Evolutionary conservation across 148 eudicot genomes (phyloP), one percentile per base, ranked within the genome.

Genomic region (Rhododendron griersonianum): DNA sequence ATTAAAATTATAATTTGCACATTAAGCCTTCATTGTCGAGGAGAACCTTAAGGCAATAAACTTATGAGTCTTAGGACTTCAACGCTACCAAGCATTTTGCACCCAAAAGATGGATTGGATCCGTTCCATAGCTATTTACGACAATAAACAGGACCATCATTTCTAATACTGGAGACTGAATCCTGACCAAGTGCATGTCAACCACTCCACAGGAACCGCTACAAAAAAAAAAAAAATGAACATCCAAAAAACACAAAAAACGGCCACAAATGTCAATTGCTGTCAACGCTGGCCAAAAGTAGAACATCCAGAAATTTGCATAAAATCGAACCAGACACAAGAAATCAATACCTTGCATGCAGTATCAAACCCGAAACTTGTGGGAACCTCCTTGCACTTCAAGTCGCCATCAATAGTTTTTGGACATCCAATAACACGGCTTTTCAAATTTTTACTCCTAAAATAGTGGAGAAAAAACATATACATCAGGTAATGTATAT

Each of bases 331-430:
- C 13, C 51, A 48, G 13, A 48, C 51, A 48, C 51, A 48, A 48
- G 11, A 48, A 48, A 48, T 48, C 51, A 48, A 8, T 48, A 48
- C 99, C 99, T 95, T 97, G 94, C 99, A 97, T 82, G 99, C 99
- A 85, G 99, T 97, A 90, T 97, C 99, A 93, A 97, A 97, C 47
- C 99, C 99, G 88, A 97, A 97, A 89, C 99, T 97, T 65, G 89
- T 81, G 10, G 99, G 99, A 78, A 95, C 99, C 87, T 95, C 98
- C 88, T 97, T 97, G 93, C 93, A 88, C 86, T 97, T 97, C 55
- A 97, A 92, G 89, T 97, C 99, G 84, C 99, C 99, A 85, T 97
- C 99, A 89, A 97, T 97, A 45, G 99, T 97, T 92, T 97, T 97
- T 45, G 99, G 99, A 88, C 99, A 97, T 81, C 99, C 99, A 89